These are phyloP conservation scores for Tuber microsphaerosporum DNA, from an alignment of 495 filamentous ascomycete species.

Conservation along the genomic window DNA sequence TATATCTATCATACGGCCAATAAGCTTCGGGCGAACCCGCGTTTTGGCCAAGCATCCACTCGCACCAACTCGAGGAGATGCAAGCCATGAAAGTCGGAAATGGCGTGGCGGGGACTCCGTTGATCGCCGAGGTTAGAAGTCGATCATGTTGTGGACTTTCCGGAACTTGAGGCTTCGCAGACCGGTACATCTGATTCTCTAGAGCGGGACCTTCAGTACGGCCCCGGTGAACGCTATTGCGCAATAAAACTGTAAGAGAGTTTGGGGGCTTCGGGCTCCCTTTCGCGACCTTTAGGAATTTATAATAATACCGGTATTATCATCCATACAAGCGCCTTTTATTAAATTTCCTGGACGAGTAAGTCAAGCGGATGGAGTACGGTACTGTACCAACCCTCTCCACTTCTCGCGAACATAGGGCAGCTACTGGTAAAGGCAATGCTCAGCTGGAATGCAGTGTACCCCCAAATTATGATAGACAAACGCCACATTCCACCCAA, in stretches of 20 bases:
- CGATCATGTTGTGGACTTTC: too few species aligned
- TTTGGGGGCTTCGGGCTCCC: background rate
- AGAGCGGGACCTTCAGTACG: background rate
- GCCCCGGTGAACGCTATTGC: background rate
- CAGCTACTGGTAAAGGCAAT: too few species aligned
- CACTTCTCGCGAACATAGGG: too few species aligned
- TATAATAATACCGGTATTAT: background rate
- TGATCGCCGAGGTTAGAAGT: background rate
- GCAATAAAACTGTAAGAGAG: background rate
- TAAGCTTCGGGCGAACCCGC: background rate
- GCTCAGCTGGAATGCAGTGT: too few species aligned
- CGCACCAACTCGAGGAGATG: background rate
- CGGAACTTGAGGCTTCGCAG: background rate
- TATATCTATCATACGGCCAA: background rate
- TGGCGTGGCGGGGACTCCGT: background rate
- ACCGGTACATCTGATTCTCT: background rate
- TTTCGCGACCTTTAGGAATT: background rate
- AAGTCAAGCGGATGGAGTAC: background rate
- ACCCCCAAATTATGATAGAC: too few species aligned
- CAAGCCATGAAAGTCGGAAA: background rate
- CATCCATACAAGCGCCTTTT: background rate
- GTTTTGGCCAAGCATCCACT: background rate
- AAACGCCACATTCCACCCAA: too few species aligned
- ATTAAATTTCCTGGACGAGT: background rate
- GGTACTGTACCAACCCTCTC: too few species aligned